Percentiles rank a stretch among this genome's conserved stretches.
These are phyloP conservation scores for Plenodomus biglobosus DNA, from an alignment of 2,329 filamentous ascomycete genomes.

Conservation along the genomic window DNA sequence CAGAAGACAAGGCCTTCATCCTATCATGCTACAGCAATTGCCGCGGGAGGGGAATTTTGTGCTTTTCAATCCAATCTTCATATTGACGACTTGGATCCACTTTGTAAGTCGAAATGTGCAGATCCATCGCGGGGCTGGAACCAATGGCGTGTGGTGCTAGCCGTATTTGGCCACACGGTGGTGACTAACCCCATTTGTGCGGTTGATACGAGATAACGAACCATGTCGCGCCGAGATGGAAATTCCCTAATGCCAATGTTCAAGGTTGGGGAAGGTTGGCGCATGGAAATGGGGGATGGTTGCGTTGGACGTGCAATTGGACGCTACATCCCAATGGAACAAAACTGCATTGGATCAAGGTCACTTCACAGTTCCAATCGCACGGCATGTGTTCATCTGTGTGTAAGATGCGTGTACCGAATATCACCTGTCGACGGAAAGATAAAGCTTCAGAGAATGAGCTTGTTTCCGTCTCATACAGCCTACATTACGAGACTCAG, in stretches of 20 bases:
- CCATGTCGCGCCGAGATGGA: constrained; percentile 15
- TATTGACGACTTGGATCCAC: constrained; percentile 8
- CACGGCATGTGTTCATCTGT: not conserved
- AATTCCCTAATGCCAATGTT: constrained; percentile 21
- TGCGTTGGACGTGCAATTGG: not conserved
- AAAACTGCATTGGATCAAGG: not conserved
- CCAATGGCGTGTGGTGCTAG: constrained; percentile 23
- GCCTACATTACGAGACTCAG: too few species aligned
- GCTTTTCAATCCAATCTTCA: constrained; percentile 25
- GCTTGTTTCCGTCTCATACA: too few species aligned
- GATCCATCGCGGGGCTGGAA: constrained; percentile 30
- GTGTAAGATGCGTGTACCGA: not conserved
- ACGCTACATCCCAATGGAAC: not conserved
- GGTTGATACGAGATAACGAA: constrained; percentile 24
- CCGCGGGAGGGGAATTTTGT: constrained; percentile 12
- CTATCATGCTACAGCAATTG: constrained; percentile 9
- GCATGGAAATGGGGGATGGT: constrained; percentile 16
- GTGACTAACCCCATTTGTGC: constrained; percentile 14
- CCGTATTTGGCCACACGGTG: constrained; percentile 23
- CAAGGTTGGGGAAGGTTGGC: constrained; percentile 17
- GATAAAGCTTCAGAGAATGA: too few species aligned
- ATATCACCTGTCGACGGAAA: too few species aligned
- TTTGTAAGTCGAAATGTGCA: constrained; percentile 8
- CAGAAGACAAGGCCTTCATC: constrained; percentile 25
- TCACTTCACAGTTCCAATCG: not conserved